Conservation (phyloP, 495 filamentous ascomycete genomes). For the Cercophora newfieldiana region DNA sequence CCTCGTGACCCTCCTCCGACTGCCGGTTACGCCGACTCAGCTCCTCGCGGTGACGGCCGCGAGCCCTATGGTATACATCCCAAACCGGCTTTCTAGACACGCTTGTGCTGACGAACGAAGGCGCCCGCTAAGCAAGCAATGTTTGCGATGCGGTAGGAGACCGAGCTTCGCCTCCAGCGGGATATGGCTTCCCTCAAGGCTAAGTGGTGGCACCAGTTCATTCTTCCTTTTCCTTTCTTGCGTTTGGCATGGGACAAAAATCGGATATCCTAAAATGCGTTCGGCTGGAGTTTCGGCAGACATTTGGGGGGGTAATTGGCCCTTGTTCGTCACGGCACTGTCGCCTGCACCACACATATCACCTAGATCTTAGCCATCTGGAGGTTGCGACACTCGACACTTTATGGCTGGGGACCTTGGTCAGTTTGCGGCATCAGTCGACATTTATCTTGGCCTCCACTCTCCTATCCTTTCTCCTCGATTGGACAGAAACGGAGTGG, state of each 20-base stretch:
- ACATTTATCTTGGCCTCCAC: constrained; percentile 29
- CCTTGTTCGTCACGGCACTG: constrained; percentile 32
- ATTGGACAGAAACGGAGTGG: constrained; percentile 35
- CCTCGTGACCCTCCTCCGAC: constrained; percentile 52
- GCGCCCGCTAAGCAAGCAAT: constrained; percentile 27
- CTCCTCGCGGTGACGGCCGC: constrained; percentile 61
- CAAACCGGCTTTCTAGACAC: background rate
- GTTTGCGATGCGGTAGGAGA: background rate
- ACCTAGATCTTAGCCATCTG: constrained; percentile 34
- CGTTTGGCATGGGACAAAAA: constrained; percentile 38
- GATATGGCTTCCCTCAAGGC: constrained; percentile 16
- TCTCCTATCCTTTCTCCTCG: constrained; percentile 23
- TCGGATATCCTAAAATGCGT: constrained; percentile 42
- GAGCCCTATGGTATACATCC: constrained; percentile 40
- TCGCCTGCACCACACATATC: constrained; percentile 27
- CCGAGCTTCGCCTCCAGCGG: background rate
- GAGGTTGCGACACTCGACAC: constrained; percentile 36
- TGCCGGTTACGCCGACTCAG: constrained; percentile 56
- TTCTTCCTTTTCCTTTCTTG: constrained; percentile 30
- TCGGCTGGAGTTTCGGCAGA: constrained; percentile 43
- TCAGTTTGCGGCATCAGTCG: constrained; percentile 38
- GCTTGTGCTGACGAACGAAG: constrained; percentile 23
- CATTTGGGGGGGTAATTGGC: constrained; percentile 34
- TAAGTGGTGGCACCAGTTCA: constrained; percentile 25
- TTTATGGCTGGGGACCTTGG: constrained; percentile 28